Evolutionary conservation across 2,329 filamentous ascomycete species (phyloP), one percentile per base, ranked within the genome.

Genomic region (Ophiostoma piceae): DNA sequence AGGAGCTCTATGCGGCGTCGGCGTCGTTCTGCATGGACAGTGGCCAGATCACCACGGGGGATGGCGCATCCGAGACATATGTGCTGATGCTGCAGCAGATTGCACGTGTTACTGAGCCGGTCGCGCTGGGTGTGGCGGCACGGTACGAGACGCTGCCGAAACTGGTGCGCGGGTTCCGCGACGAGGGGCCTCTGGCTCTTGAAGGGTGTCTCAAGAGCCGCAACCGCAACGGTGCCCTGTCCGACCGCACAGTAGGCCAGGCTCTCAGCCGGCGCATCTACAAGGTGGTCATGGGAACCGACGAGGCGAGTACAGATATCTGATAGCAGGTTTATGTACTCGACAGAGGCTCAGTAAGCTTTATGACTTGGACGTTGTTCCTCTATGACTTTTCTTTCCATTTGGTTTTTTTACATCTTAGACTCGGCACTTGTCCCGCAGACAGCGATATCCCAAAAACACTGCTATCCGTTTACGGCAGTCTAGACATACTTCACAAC

Each of bases 1-100:
- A 87, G 69, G 78, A 79, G 43, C 77, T 79, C 67, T 79, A 79
- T 73, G 81, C 81, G 69, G 82, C 84, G 1, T 81, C 84, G 14
- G 87, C 87, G 1, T 83, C 85, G 0, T 94, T 94, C 77, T 94
- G 91, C 79, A 93, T 94, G 89, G 90, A 92, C 68, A 82, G 83
- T 0, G 91, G 91, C 0, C 91, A 94, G 78, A 89, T 94, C 60
- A 87, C 86, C 69, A 86, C 88, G 0, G 91, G 91, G 37, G 85
- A 90, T 37, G 85, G 87, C 62, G 79, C 84, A 1, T 77, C 80
- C 7, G 91, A 94, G 74, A 92, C 88, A 0, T 94, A 90, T 73
- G 81, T 87, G 64, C 86, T 87, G 73, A 92, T 94, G 90, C 80
- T 95, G 67, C 89, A 92, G 78, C 89, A 93, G 78, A 86, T 94